These are phyloP conservation scores for Pichia gijzeniarum DNA, from an alignment of 805 yeast species.

Conservation along the genomic window DNA sequence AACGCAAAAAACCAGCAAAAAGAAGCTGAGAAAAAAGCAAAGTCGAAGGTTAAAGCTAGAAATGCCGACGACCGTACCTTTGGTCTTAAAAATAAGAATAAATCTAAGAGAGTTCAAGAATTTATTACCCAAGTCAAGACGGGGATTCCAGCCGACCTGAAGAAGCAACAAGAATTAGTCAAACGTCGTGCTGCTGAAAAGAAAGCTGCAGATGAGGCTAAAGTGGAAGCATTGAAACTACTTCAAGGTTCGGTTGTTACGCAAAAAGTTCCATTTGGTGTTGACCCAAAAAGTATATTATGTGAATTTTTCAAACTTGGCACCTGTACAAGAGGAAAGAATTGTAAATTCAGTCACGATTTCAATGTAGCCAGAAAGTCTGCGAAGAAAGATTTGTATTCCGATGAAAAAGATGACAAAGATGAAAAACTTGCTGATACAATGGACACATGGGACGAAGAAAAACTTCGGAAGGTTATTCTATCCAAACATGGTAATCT, in stretches of 20 bases:
- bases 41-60: slow-evolving; percentile 51
- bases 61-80: slow-evolving; percentile 83
- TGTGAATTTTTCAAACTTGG: slow-evolving; percentile 87
- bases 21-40: slow-evolving; percentile 56
- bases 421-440: slow-evolving; percentile 66
- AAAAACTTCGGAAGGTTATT: slow-evolving; percentile 80
- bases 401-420: slow-evolving; percentile 65
- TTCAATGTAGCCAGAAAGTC: slow-evolving; percentile 78
- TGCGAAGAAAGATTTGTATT: slow-evolving; percentile 84
- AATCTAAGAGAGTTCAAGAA: slow-evolving; percentile 83
- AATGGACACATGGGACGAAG: slow-evolving; percentile 97
- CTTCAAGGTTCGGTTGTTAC: slow-evolving; percentile 58
- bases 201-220: slow-evolving; percentile 87
- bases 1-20: slow-evolving; percentile 35
- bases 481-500: slow-evolving; percentile 91
- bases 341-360: slow-evolving; percentile 93
- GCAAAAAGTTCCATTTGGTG: slow-evolving; percentile 93
- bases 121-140: slow-evolving; percentile 61
- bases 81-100: slow-evolving; percentile 93
- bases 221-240: slow-evolving; percentile 76
- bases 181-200: slow-evolving; percentile 79
- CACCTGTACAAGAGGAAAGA: slow-evolving; percentile 72
- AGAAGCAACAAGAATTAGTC: slow-evolving; percentile 41
- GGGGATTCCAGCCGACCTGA: slow-evolving; percentile 43
- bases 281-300: slow-evolving; percentile 89